Evolutionary conservation across 2,329 filamentous ascomycete genomes (phyloP).

Genomic region (Fusarium sp.): DNA sequence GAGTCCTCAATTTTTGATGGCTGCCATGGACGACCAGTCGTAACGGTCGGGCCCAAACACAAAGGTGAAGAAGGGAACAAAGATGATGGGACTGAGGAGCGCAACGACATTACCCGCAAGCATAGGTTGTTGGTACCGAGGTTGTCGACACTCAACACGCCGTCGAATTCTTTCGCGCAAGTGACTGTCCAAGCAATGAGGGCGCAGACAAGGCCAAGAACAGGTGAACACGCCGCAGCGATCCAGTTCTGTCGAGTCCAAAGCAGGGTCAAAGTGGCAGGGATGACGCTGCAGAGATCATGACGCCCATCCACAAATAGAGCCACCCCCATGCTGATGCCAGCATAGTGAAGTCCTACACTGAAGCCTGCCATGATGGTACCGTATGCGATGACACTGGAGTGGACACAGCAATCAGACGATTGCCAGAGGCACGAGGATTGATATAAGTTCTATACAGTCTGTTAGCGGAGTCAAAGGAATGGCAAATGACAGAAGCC

Average conservation of each 20-base stretch:
- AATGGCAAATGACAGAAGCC: neutral
- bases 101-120: constrained; percentile 87
- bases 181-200: constrained; percentile 83
- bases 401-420: constrained; percentile 84
- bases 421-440: constrained; percentile 78
- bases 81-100: constrained; percentile 79
- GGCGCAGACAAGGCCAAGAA: constrained; percentile 74
- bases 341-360: constrained; percentile 78
- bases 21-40: constrained; percentile 86
- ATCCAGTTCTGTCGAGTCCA: constrained; percentile 84
- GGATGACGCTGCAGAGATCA: constrained; percentile 90
- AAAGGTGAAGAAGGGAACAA: constrained; percentile 81
- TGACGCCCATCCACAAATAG: constrained; percentile 91
- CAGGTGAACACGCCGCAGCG: constrained; percentile 75
- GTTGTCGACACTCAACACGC: constrained; percentile 75
- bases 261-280: constrained; percentile 81
- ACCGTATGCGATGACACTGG: constrained; percentile 77
- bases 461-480: accelerated
- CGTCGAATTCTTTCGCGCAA: constrained; percentile 73
- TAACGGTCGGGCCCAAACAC: constrained; percentile 74
- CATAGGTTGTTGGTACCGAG: constrained; percentile 89
- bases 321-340: constrained; percentile 91
- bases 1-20: constrained; percentile 83
- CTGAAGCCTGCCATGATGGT: constrained; percentile 82
- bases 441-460: constrained; percentile 64